These are phyloP conservation scores for Tetracladium marchalianum DNA, from an alignment of 495 filamentous ascomycete genomes.

Conservation along the genomic window DNA sequence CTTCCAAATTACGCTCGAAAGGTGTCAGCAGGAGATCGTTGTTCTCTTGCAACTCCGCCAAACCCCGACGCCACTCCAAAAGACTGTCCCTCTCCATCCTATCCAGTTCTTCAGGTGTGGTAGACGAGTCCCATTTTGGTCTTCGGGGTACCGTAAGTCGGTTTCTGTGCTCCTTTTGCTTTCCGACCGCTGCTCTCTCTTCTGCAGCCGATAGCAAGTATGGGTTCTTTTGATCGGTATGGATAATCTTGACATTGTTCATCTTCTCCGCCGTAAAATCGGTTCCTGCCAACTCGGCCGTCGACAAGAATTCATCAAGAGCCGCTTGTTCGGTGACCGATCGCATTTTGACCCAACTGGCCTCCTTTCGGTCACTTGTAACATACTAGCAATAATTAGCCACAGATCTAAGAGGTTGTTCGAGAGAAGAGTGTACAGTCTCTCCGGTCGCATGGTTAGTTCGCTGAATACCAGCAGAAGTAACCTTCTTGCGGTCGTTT, in stretches of 20 bases:
- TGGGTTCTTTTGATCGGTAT: slow-evolving; percentile 88
- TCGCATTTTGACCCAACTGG: slow-evolving; percentile 91
- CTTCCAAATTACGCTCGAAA: slow-evolving; percentile 95
- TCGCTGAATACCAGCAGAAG: slow-evolving; percentile 40
- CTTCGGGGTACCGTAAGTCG: slow-evolving; percentile 83
- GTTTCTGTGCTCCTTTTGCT: slow-evolving; percentile 68
- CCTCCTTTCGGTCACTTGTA: slow-evolving; percentile 65
- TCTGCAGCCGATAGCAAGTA: slow-evolving; percentile 85
- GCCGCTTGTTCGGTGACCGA: slow-evolving; percentile 95
- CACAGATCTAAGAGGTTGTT: background rate
- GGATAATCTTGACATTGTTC: slow-evolving; percentile 97
- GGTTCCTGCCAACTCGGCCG: slow-evolving; percentile 81
- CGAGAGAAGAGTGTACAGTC: slow-evolving; percentile 17
- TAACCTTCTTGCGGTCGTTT: slow-evolving; percentile 53
- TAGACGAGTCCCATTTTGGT: slow-evolving; percentile 77
- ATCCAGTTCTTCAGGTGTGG: slow-evolving; percentile 76
- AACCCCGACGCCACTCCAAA: slow-evolving; percentile 77
- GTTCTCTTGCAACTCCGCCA: slow-evolving; percentile 87
- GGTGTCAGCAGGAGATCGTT: slow-evolving; percentile 96
- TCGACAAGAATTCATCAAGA: slow-evolving; percentile 59
- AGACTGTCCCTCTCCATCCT: slow-evolving; percentile 69
- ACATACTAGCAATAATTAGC: slow-evolving; percentile 38
- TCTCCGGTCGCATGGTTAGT: slow-evolving; percentile 52
- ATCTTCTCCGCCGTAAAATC: slow-evolving; percentile 99
- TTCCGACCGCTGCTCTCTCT: slow-evolving; percentile 64